These are phyloP conservation scores for Fusarium albidum DNA, from an alignment of 2,329 filamentous ascomycete genomes.

Conservation along the genomic window DNA sequence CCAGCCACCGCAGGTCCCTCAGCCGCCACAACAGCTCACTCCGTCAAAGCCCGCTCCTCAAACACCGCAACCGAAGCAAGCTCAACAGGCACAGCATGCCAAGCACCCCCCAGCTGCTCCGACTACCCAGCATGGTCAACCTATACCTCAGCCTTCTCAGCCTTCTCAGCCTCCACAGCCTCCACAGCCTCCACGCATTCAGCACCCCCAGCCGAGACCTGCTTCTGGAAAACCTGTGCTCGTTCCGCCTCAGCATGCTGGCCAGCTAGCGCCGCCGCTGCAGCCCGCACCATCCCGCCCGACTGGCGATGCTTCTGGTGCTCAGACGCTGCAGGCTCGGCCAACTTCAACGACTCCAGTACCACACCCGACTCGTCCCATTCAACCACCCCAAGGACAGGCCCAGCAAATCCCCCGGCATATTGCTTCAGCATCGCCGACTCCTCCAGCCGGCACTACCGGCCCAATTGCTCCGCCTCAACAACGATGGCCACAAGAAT, in stretches of 20 bases:
- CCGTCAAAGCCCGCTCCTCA: slow-evolving; percentile 25
- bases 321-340: slow-evolving; percentile 39
- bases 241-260: slow-evolving; percentile 46
- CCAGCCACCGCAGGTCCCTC: slow-evolving; percentile 14
- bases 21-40: slow-evolving; percentile 15
- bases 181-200: slow-evolving; percentile 27
- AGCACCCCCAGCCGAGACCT: slow-evolving; percentile 36
- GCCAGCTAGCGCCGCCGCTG: slow-evolving; percentile 46
- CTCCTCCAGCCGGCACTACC: slow-evolving; percentile 33
- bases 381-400: slow-evolving; percentile 43
- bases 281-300: slow-evolving; percentile 45
- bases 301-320: slow-evolving; percentile 29
- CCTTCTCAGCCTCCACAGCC: slow-evolving; percentile 34
- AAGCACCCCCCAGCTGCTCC: slow-evolving; percentile 23
- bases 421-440: slow-evolving; percentile 45
- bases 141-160: slow-evolving; percentile 21
- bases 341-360: slow-evolving; percentile 46
- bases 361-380: slow-evolving; percentile 45
- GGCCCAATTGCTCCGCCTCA: slow-evolving; percentile 40
- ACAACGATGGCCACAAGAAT: slow-evolving; percentile 46
- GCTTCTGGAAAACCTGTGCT: slow-evolving; percentile 42
- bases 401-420: slow-evolving; percentile 40
- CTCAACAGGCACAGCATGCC: slow-evolving; percentile 26
- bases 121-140: slow-evolving; percentile 29
- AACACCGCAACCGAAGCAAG: slow-evolving; percentile 8